Base-by-base conservation (phyloP, 371 early-diverging fungal genomes). In the Coemansia sp. region DNA sequence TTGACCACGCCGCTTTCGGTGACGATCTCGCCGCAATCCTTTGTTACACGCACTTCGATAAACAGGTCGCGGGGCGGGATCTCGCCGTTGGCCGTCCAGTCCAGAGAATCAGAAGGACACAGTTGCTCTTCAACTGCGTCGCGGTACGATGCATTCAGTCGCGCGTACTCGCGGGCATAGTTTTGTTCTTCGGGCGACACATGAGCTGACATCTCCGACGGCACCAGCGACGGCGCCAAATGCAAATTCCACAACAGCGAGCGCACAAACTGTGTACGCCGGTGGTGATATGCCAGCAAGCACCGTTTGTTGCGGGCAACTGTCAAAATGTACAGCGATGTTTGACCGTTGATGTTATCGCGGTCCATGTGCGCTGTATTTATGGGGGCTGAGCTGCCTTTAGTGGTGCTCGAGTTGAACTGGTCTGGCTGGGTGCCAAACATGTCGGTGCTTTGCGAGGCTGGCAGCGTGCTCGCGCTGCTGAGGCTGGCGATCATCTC, bases 21-120 rank as follows among this genome's bases (percentile, higher is more conserved):
- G 53, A 87, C 85, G 47, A 95, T 90, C 75, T 93, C 91, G 26
- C 97, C 96, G 61, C 91, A 90, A 65, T 96, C 96, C 64, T 84
- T 85, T 47, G 93, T 53, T 2, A 96, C 97, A 14, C 96, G 82
- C 18, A 96, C 92, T 66, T 91, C 91, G 25, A 94, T 89, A 74
- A 89, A 94, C 70, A 94, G 73, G 65, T 96, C 95, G 67, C 86
- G 85, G 2, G 97, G 97, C 25, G 96, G 96, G 3, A 88, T 82
- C 50, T 90, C 83, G 58, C 90, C 87, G 64, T 83, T 79, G 30
- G 91, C 86, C 26, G 89, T 89, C 72, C 94, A 70, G 77, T 95
- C 94, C 0, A 94, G 71, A 33, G 89, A 90, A 18, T 72, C 80
- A 5, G 51, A 57, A 0, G 65, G 73, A 33, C 68, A 67, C 56